These are phyloP conservation scores for Exophiala calicioides DNA, from an alignment of 2,329 filamentous ascomycete species.

Conservation along the genomic window DNA sequence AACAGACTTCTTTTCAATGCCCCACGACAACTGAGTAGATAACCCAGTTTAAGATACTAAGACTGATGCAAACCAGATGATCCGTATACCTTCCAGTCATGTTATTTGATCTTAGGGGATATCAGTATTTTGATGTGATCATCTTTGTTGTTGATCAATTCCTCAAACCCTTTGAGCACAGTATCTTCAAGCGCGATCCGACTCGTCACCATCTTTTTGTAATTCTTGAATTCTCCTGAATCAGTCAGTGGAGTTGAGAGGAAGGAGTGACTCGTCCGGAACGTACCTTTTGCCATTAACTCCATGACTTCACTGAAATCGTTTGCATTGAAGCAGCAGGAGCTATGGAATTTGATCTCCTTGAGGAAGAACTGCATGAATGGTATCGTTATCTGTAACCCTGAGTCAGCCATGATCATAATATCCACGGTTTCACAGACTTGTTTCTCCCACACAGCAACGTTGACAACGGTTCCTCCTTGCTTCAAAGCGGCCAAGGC, in stretches of 20 bases:
- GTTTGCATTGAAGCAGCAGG: constrained; percentile 36
- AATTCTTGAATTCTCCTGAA: constrained; percentile 36
- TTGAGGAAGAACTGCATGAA: constrained; percentile 17
- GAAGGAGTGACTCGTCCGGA: no score
- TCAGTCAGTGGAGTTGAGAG: no score
- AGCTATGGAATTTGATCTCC: constrained; percentile 30
- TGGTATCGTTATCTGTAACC: constrained; percentile 11
- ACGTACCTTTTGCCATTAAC: constrained; percentile 35
- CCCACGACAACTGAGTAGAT: no score
- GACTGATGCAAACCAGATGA: no score
- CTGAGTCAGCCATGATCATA: neutral
- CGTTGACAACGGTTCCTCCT: constrained; percentile 37
- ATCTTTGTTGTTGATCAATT: constrained; percentile 60
- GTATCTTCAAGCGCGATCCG: constrained; percentile 57
- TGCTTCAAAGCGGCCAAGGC: constrained; percentile 36
- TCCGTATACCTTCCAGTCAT: no score
- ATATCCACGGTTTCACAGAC: constrained; percentile 28
- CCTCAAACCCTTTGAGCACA: constrained; percentile 58
- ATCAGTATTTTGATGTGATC: constrained; percentile 65
- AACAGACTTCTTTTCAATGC: no score
- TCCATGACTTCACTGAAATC: constrained; percentile 39
- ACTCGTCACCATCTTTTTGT: constrained; percentile 59
- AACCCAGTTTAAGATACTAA: no score
- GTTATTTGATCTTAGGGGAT: no score
- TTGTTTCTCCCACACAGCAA: constrained; percentile 38